Conservation (phyloP, 1,284 basidiomycete genomes). For the Stygiomarasmius scandens region DNA sequence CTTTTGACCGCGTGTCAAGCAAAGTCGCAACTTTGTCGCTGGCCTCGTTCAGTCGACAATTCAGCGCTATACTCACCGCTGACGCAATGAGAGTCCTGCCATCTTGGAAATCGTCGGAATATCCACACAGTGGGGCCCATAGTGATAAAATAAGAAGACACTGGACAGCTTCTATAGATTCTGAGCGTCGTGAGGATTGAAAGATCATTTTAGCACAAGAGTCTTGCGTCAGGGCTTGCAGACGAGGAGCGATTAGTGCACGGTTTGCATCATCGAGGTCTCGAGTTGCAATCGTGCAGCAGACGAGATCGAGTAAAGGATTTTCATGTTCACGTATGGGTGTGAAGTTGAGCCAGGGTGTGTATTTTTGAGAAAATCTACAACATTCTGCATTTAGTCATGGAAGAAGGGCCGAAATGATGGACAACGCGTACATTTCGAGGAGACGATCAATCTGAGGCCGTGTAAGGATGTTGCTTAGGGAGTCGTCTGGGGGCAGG, state of each 20-base stretch:
- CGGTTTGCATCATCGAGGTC: constrained; percentile 16
- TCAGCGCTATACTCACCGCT: constrained; percentile 18
- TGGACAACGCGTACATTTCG: constrained; percentile 9
- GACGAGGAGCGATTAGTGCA: background rate
- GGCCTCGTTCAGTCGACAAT: constrained; percentile 17
- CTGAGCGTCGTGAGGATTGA: constrained; percentile 5
- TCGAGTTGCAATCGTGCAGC: constrained; percentile 22
- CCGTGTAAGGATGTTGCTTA: constrained; percentile 12
- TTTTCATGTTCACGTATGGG: constrained; percentile 15
- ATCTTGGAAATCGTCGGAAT: constrained; percentile 8
- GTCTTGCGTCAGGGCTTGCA: constrained; percentile 10
- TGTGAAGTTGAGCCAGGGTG: constrained; percentile 25
- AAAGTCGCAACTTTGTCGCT: constrained; percentile 8
- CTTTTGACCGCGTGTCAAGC: background rate
- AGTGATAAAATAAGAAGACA: constrained; percentile 15
- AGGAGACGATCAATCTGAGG: constrained; percentile 12
- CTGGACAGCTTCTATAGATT: constrained; percentile 12
- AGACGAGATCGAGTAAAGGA: constrained; percentile 21
- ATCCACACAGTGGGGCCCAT: constrained; percentile 11
- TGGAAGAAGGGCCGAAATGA: background rate
- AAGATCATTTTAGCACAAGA: constrained; percentile 12
- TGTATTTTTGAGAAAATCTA: constrained; percentile 24
- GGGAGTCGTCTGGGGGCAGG: constrained; percentile 15
- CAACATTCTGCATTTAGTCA: background rate
- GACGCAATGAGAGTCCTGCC: constrained; percentile 13